Evolutionary conservation across 148 eudicot genomes (phyloP), one percentile per base, ranked within the genome.

Genomic region (Nepenthes mirabilis): DNA sequence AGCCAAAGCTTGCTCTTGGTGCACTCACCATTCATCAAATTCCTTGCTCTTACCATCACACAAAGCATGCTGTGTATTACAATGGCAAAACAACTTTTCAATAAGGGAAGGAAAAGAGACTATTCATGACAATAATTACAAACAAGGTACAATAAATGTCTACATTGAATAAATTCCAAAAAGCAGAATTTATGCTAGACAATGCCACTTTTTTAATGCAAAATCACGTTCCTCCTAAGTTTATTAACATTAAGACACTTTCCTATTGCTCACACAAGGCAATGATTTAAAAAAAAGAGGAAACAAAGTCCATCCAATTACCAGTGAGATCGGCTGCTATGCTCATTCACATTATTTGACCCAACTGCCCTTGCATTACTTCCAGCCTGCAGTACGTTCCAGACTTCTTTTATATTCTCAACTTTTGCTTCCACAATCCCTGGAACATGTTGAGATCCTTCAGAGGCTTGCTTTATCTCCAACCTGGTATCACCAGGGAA

Each of bases 311-410:
- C 23, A 23, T 36, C n/a, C 23, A 14, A 59, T 68, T 72, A 91
- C 95, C 97, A 88, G 74, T 91, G 96, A 73, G 97, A 91, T 33
- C 96, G 94, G 64, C 96, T 91, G 69, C 97, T 91, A 57, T 88
- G 95, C 72, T 91, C 96, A 59, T 91, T 91, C 58, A 91, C 90
- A 57, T 88, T 88, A 66, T 85, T 91, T 51, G 97, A 88, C 40
- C 97, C 97, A 59, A 91, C 96, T 36, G 97, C 82, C 63, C 97
- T 64, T 35, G 96, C 88, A 64, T 82, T 80, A 63, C 97, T 85
- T 63, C 98, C 98, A 62, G 81, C 75, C 69, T 77, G 77, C 70
- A 88, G 73, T 59, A 91, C 90, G 68, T 80, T 82, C 98, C 96
- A 91, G 6, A 86, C 96, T 79, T 93, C 82, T 43, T 65, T 73